Evolutionary conservation across 2,329 filamentous ascomycete genomes (phyloP).

Genomic region (Pyricularia pennisetigena): DNA sequence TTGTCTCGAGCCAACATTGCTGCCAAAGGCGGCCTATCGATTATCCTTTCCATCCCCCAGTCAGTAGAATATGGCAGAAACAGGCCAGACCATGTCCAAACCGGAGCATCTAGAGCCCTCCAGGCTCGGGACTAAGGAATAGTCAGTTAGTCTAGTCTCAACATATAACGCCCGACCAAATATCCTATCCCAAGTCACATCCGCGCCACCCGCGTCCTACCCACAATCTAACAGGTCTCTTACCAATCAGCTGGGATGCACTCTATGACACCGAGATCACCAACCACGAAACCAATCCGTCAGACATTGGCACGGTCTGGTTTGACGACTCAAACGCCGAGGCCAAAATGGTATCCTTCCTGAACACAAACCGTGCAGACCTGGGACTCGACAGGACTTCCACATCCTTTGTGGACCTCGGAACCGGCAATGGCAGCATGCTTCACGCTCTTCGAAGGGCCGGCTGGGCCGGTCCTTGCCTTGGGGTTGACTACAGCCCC

Average conservation of each 20-base stretch:
- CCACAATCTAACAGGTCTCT: background rate
- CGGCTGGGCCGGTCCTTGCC: constrained; percentile 56
- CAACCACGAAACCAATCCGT: constrained; percentile 62
- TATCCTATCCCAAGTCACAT: background rate
- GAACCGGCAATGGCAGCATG: constrained; percentile 88
- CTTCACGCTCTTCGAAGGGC: constrained; percentile 67
- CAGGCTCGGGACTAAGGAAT: constrained; percentile 79
- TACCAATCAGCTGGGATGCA: constrained; percentile 55
- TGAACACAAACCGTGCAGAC: constrained; percentile 30
- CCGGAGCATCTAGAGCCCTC: constrained; percentile 67
- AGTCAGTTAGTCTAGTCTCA: constrained; percentile 44
- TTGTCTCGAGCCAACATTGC: background rate
- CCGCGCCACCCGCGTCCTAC: background rate
- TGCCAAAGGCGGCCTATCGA: background rate
- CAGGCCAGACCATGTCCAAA: constrained; percentile 15
- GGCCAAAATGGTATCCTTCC: constrained; percentile 63
- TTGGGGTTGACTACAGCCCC: constrained; percentile 83
- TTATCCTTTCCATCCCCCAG: background rate
- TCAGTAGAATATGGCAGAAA: background rate
- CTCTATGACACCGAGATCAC: constrained; percentile 62
- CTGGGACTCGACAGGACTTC: constrained; percentile 15
- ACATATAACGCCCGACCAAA: background rate
- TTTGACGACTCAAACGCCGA: constrained; percentile 91
- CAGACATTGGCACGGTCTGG: constrained; percentile 86
- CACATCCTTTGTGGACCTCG: constrained; percentile 70